A percentile compares a stretch with the other conserved stretches of the same genome.
phyloP scores from a whole-genome alignment of 495 filamentous ascomycete species.

The Penicillium cataractarum region DNA sequence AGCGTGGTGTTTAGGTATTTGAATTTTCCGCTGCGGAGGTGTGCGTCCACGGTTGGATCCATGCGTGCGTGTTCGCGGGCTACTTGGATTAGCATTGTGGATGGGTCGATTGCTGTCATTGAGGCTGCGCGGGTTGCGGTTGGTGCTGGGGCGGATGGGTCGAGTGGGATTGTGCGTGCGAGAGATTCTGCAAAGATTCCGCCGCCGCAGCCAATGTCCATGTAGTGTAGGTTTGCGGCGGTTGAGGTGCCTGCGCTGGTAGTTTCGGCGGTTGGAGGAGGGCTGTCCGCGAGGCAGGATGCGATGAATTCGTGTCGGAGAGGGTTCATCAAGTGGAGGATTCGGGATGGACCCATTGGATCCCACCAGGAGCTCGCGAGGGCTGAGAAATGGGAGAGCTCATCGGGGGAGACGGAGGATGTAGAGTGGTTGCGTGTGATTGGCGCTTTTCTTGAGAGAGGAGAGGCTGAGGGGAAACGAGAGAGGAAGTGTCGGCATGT shows the following conservation, averaged over 20 bases:
- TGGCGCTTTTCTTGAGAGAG: neutral
- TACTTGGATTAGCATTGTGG: slow-evolving; percentile 73
- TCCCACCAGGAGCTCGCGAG: slow-evolving; percentile 98
- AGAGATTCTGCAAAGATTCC: slow-evolving; percentile 95
- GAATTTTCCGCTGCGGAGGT: slow-evolving; percentile 58
- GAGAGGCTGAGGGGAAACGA: slow-evolving; percentile 1
- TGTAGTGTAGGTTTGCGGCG: slow-evolving; percentile 61
- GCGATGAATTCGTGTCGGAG: slow-evolving; percentile 91
- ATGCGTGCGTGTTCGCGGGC: slow-evolving; percentile 72
- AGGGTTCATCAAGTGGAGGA: slow-evolving; percentile 98
- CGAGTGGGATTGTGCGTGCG: slow-evolving; percentile 61
- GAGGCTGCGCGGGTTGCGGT: slow-evolving; percentile 61
- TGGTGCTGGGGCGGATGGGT: slow-evolving; percentile 51
- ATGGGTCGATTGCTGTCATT: slow-evolving; percentile 87
- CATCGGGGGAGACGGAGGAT: slow-evolving; percentile 78
- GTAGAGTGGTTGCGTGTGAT: slow-evolving; percentile 47
- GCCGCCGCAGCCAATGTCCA: slow-evolving; percentile 94
- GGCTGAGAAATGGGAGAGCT: slow-evolving; percentile 91
- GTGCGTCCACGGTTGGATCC: slow-evolving; percentile 59
- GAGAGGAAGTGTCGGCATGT: slow-evolving; percentile 9
- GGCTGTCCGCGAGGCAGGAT: slow-evolving; percentile 59
- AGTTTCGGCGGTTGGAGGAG: slow-evolving; percentile 18
- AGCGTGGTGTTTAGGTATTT: slow-evolving; percentile 72
- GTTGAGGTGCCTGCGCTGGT: neutral
- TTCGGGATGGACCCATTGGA: slow-evolving; percentile 85